phyloP scores from a whole-genome alignment of 2,329 filamentous ascomycete genomes.

The Nigrograna mackinnonii region DNA sequence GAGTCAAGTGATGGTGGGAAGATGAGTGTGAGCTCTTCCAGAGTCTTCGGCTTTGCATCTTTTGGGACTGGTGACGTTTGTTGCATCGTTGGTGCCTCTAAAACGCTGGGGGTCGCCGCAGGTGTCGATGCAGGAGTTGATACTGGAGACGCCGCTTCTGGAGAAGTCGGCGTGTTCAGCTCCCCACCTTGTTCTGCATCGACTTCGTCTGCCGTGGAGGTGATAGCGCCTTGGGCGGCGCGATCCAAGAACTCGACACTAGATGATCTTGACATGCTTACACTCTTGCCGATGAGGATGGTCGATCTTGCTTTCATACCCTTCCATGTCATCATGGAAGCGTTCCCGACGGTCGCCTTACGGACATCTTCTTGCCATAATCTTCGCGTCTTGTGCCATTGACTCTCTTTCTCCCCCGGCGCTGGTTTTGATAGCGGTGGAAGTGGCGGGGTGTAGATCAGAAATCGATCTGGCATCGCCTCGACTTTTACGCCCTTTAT shows the following conservation, averaged over 20 bases:
- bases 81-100: not conserved
- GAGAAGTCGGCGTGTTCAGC: not conserved
- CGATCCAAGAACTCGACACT: conserved; percentile 51
- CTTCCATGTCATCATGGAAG: conserved; percentile 46
- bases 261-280: conserved; percentile 43
- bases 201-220: conserved; percentile 5
- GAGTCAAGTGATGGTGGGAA: conserved; percentile 39
- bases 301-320: conserved; percentile 48
- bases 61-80: not conserved
- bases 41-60: conserved; percentile 37
- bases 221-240: conserved; percentile 26
- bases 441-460: conserved; percentile 50
- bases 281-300: conserved; percentile 44
- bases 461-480: conserved; percentile 43
- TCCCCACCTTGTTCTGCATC: not conserved
- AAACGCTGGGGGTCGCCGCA: not conserved
- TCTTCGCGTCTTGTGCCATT: conserved; percentile 47
- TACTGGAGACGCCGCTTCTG: not conserved
- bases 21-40: conserved; percentile 47
- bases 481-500: conserved; percentile 34
- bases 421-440: conserved; percentile 45
- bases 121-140: not conserved
- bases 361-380: conserved; percentile 52
- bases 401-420: conserved; percentile 47
- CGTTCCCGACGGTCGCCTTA: conserved; percentile 44